Evolutionary conservation across 1,139 yeast species (phyloP), one percentile per base, ranked within the genome.

Genomic region (Pichia sp.): DNA sequence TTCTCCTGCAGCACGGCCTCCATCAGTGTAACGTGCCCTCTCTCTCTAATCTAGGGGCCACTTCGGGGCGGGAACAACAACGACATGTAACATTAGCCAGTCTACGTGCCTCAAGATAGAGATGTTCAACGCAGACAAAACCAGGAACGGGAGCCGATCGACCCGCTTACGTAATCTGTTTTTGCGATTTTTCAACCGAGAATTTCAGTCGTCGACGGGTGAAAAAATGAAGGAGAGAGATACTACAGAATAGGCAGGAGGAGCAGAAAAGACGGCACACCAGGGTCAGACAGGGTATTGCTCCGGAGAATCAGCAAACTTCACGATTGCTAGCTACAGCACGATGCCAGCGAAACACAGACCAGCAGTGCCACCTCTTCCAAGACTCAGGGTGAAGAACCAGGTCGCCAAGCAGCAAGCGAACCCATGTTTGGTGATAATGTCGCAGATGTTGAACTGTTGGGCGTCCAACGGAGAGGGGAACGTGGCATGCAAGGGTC

Each of bases 401-500:
- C 34, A 76, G 78, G 40, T 73, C 76, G 58, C 78, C 76, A 60
- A 83, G 80, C 68, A 78, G 76, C 75, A 71, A 47, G 83, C 73
- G 71, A 84, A 87, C 62, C 84, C 88, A 59, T 91, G 97, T 69
- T 72, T 84, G 59, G 90, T 88, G 55, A 75, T 87, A 61, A 87
- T 92, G 93, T 84, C 95, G 6, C 85, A 89, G 49, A 77, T 92
- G 70, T 76, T 92, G 64, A 89, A 87, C 75, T 92, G 98, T 72
- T 92, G 98, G 98, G 95, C 97, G 4, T 88, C 96, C 36, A 88
- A 90, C 73, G 93, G 95, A 51, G 96, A 90, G 71, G 93, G 93
- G 56, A 77, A 86, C 27, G 73, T 77, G 12, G 78, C 74, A 49
- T 92, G 98, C 72, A 74, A 77, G 30, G 76, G 75, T 9, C 73